phyloP scores from a whole-genome alignment of 1,284 basidiomycete genomes.

The Puccinia triticina region DNA sequence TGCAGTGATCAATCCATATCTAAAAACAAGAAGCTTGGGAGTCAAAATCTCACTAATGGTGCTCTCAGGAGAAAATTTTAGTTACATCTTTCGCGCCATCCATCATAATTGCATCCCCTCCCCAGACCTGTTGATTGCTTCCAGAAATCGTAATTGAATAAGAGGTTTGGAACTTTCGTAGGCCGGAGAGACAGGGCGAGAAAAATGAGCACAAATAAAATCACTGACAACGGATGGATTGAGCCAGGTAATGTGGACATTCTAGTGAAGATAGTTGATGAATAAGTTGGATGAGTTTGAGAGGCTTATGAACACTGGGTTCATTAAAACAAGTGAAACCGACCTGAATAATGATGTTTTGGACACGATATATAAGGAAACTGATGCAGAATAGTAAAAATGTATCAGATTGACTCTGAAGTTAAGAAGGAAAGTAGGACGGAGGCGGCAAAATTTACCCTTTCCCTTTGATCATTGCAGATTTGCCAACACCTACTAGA shows the following conservation, averaged over 20 bases:
- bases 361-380: neutral
- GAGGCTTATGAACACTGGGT: neutral
- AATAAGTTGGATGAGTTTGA: neutral
- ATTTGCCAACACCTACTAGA: constrained; percentile 19
- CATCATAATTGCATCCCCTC: constrained; percentile 46
- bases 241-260: constrained; percentile 17
- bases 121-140: constrained; percentile 34
- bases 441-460: constrained; percentile 37
- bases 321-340: neutral
- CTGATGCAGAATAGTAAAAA: neutral
- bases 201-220: neutral
- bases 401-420: neutral
- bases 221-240: constrained; percentile 33
- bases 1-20: constrained; percentile 50
- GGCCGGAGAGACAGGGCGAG: neutral
- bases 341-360: constrained; percentile 30
- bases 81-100: constrained; percentile 20
- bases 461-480: constrained; percentile 42
- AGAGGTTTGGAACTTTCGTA: neutral
- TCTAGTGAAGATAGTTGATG: neutral
- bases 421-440: neutral
- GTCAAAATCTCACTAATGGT: neutral
- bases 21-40: neutral
- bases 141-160: too few relatives aligned
- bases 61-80: neutral